These are phyloP conservation scores for Penicillium sumatraense DNA, from an alignment of 2,329 filamentous ascomycete species.

Conservation along the genomic window DNA sequence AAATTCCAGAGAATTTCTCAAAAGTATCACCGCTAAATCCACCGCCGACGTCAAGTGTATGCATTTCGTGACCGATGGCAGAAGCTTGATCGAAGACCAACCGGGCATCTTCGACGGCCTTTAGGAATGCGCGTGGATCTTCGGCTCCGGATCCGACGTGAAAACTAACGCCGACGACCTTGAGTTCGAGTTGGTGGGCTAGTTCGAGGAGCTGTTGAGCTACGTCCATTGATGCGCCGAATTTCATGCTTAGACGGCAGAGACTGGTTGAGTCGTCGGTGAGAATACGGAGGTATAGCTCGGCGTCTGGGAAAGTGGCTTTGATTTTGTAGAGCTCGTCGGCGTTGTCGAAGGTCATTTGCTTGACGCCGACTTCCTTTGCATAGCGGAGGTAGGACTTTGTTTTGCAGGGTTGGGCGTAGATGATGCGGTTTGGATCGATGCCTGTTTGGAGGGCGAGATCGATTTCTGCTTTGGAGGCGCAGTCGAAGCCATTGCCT, in stretches of 20 bases:
- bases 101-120: constrained; percentile 88
- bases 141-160: constrained; percentile 96
- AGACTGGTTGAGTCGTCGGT: constrained; percentile 95
- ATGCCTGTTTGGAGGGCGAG: constrained; percentile 82
- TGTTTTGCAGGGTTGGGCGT: constrained; percentile 99
- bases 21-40: constrained; percentile 92
- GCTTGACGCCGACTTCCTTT: constrained; percentile 79
- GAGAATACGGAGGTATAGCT: constrained; percentile 91
- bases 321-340: constrained; percentile 99
- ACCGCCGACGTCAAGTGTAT: constrained; percentile 90
- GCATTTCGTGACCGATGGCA: constrained; percentile 76
- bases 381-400: constrained; percentile 96
- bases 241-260: constrained; percentile 96
- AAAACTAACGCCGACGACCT: constrained; percentile 95
- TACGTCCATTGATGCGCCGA: constrained; percentile 85
- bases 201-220: constrained; percentile 77
- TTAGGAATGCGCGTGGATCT: constrained; percentile 87
- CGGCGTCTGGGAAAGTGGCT: constrained; percentile 83
- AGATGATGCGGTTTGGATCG: constrained; percentile 91
- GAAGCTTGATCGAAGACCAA: constrained; percentile 84
- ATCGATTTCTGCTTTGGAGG: constrained; percentile 96
- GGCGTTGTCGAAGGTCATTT: constrained; percentile 99
- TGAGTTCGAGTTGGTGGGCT: constrained; percentile 80
- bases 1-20: constrained; percentile 82
- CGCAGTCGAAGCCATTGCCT: constrained; percentile 96